Base-by-base conservation (phyloP, 495 filamentous ascomycete species). In the Chaetomium cochliodes region DNA sequence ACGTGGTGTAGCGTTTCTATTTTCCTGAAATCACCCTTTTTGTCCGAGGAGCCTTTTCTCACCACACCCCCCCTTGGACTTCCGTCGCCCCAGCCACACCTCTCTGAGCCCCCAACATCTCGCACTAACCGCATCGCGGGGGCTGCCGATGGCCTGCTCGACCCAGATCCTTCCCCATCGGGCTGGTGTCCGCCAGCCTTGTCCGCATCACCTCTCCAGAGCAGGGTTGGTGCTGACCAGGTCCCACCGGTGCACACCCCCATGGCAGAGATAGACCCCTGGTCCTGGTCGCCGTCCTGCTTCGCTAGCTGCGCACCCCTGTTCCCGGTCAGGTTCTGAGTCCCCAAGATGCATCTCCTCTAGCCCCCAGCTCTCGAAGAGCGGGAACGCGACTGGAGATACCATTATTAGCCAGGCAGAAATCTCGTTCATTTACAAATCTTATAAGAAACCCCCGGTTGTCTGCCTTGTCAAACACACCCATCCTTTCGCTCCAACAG, bases 351-450 rank as follows among this genome's bases (percentile, higher is more conserved):
- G 72, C 64, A 63, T 66, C 69, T 70, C 63, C 33, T 68, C 52
- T 65, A 25, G 69, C 69, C 71, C 72, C 72, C 72, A 74, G 65
- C n/a, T 60, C 61, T 67, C 64, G 67, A 70, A 37, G 26, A 65
- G 64, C 26, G 33, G 58, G 58, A 37, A 59, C 56, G 65, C 57
- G 46, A 64, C 67, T 65, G 62, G 58, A 64, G 60, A 63, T 23
- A 50, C 69, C 67, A 74, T 72, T 73, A 64, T 72, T 70, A 74
- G 72, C 70, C 70, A 76, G 74, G 72, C 74, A 76, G 74, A 73
- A 68, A 66, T 37, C 54, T 64, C 58, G 50, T 49, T 52, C 57
- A 54, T 69, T 63, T 63, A 65, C 67, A 70, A 70, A 69, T 65
- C 64, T 58, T 75, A 72, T 71, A 74, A 72, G 70, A 75, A 22